Evolutionary conservation across 2,329 filamentous ascomycete species (phyloP).

Genomic region (Fusarium sp.): DNA sequence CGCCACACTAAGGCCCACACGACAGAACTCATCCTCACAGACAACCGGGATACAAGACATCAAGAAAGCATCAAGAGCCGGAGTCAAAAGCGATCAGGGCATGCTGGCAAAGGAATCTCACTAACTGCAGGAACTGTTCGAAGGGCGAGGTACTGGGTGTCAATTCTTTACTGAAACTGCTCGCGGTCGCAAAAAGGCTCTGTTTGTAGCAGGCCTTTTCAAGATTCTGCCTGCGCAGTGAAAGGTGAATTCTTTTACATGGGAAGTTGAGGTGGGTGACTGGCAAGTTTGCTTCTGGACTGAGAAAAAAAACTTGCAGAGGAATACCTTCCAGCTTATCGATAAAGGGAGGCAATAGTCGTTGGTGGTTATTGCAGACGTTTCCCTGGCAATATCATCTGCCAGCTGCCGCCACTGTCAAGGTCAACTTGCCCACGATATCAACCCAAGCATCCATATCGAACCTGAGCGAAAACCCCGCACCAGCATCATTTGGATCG

Average conservation of each 20-base stretch:
- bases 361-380: slow-evolving; percentile 8
- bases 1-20: slow-evolving; percentile 39
- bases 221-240: slow-evolving; percentile 36
- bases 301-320: neutral
- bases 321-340: neutral
- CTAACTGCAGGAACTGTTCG: slow-evolving; percentile 3
- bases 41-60: slow-evolving; percentile 19
- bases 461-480: slow-evolving; percentile 4
- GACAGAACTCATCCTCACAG: slow-evolving; percentile 41
- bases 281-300: slow-evolving; percentile 4
- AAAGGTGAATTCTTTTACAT: slow-evolving; percentile 19
- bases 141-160: slow-evolving; percentile 5
- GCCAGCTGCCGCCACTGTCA: slow-evolving; percentile 35
- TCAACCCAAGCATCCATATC: neutral
- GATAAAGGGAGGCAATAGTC: slow-evolving; percentile 1
- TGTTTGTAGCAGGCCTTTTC: slow-evolving; percentile 39
- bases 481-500: neutral
- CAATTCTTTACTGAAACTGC: slow-evolving; percentile 28
- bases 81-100: slow-evolving; percentile 23
- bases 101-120: neutral
- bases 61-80: slow-evolving; percentile 12
- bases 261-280: slow-evolving; percentile 10
- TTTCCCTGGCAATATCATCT: slow-evolving; percentile 17
- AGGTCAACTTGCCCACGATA: slow-evolving; percentile 1
- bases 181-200: slow-evolving; percentile 36